Conservation (phyloP, 2,329 filamentous ascomycete genomes). For the Phyllosticta capitalensis region DNA sequence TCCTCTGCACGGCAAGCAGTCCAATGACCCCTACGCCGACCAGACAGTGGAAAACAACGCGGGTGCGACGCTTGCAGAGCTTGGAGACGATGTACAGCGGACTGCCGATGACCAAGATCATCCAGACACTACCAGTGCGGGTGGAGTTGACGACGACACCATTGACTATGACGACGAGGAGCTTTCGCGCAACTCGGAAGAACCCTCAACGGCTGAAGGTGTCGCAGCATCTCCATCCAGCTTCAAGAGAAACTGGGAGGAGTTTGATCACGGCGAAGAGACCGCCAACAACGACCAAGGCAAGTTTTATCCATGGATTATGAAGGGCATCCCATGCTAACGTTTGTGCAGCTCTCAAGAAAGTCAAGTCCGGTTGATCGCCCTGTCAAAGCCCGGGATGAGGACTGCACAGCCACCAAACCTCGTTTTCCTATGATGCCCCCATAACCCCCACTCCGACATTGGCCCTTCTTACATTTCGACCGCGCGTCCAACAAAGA, state of each 20-base stretch:
- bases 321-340: not conserved
- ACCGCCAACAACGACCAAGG: constrained; percentile 12
- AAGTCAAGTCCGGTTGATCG: constrained; percentile 9
- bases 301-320: not conserved
- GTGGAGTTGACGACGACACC: constrained; percentile 10
- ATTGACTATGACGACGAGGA: constrained; percentile 13
- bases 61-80: constrained; percentile 7
- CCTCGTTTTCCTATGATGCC: not conserved
- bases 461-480: not conserved
- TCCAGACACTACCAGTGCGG: not conserved
- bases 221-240: constrained; percentile 8
- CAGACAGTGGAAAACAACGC: constrained; percentile 9
- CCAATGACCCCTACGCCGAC: constrained; percentile 7
- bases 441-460: not conserved
- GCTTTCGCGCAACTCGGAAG: not conserved
- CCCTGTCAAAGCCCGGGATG: constrained; percentile 4
- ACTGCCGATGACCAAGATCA: constrained; percentile 6
- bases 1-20: not conserved
- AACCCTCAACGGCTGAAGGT: not conserved
- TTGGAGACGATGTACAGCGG: constrained; percentile 6
- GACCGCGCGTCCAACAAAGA: not conserved
- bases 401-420: not conserved
- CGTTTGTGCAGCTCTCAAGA: constrained; percentile 1
- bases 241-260: constrained; percentile 13
- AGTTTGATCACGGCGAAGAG: constrained; percentile 9